A percentile compares a stretch with the other conserved stretches of the same genome.
These are phyloP conservation scores for Paraconiothyrium sp. DNA, from an alignment of 2,329 filamentous ascomycete genomes.

Conservation along the genomic window DNA sequence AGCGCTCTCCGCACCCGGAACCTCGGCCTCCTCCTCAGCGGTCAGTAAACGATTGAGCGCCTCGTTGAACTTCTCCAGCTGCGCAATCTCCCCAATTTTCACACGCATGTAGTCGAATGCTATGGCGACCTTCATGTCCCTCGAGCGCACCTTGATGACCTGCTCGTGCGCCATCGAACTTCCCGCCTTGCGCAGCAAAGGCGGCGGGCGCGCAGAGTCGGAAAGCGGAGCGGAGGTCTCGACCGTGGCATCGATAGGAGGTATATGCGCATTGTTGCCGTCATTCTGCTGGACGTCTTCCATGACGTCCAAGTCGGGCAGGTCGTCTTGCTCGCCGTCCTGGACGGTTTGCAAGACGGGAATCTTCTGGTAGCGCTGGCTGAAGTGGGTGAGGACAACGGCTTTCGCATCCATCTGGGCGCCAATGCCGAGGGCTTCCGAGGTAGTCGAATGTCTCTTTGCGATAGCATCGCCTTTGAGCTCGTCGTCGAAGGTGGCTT, in stretches of 20 bases:
- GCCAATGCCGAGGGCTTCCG: constrained; percentile 83
- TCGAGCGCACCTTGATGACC: constrained; percentile 52
- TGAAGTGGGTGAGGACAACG: constrained; percentile 92
- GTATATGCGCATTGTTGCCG: constrained; percentile 31
- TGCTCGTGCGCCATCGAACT: constrained; percentile 30
- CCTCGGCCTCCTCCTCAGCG: constrained; percentile 35
- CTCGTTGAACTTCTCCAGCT: constrained; percentile 70
- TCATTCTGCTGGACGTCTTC: constrained; percentile 39
- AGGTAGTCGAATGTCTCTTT: constrained; percentile 91
- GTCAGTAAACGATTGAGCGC: constrained; percentile 67
- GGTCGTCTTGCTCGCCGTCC: constrained; percentile 39
- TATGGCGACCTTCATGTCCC: constrained; percentile 72
- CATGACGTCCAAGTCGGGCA: constrained; percentile 23
- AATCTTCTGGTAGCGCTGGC: constrained; percentile 87
- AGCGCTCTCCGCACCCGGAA: constrained; percentile 19
- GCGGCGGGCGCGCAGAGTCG: constrained; percentile 17
- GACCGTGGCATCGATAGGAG: constrained; percentile 33
- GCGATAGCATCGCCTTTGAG: constrained; percentile 78
- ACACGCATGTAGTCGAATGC: constrained; percentile 84
- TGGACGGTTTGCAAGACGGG: constrained; percentile 60
- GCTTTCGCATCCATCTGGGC: constrained; percentile 80
- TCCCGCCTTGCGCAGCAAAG: constrained; percentile 22
- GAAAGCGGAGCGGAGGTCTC: constrained; percentile 16
- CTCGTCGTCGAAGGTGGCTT: constrained; percentile 95
- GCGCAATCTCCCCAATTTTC: constrained; percentile 73